Percentiles rank a stretch among this genome's conserved stretches.
phyloP scores from a whole-genome alignment of 257 asterid species.

The Petunia secreta region DNA sequence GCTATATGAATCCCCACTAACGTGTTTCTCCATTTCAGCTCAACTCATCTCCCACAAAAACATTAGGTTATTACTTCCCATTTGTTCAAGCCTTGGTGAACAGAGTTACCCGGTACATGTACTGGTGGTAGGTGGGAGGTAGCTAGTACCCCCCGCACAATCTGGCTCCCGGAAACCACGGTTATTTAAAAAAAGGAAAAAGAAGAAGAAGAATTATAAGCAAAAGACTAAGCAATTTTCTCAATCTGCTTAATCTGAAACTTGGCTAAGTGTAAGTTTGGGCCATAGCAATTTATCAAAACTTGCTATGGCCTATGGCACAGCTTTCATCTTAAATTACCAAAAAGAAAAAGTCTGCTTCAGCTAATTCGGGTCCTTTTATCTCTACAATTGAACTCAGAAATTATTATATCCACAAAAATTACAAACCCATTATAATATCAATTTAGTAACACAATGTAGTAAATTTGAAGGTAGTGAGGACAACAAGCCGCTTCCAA shows the following conservation, averaged over 20 bases:
- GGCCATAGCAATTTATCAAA: not conserved
- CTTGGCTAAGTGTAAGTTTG: not conserved
- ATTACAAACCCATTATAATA: not conserved
- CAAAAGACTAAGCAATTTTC: not conserved
- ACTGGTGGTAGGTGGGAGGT: no score
- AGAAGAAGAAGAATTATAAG: not conserved
- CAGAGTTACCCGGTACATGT: no score
- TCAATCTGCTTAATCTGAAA: not conserved
- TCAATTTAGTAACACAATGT: slow-evolving; percentile 6
- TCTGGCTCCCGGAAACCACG: no score
- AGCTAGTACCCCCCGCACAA: no score
- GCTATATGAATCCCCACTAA: no score
- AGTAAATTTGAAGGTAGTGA: not conserved
- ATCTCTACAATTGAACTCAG: not conserved
- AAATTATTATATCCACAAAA: slow-evolving; percentile 7
- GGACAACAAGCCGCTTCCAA: slow-evolving; percentile 8
- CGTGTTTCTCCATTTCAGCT: no score
- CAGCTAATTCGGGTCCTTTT: not conserved
- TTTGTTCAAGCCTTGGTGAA: no score
- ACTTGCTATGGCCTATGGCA: not conserved
- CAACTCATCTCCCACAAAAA: no score
- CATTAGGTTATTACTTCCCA: no score
- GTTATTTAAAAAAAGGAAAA: no score
- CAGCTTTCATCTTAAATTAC: not conserved
- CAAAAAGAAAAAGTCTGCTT: not conserved